Evolutionary conservation across 75 land plant species (phyloP).

Genomic region (Azolla pinnata): DNA sequence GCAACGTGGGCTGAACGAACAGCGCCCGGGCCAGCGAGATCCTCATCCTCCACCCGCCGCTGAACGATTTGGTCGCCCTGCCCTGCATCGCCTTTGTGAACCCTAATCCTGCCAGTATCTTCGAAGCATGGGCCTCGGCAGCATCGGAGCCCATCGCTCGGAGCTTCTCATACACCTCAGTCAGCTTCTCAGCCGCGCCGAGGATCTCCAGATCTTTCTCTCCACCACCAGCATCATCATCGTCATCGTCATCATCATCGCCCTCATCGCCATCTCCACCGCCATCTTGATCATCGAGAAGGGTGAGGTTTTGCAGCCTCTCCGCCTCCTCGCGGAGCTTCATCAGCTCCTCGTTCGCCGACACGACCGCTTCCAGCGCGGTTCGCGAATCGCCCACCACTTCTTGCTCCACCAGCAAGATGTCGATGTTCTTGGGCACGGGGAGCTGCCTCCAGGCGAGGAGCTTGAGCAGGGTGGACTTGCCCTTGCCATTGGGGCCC

Average conservation of each 20-base stretch:
- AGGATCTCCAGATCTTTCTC: slow-evolving; percentile 16
- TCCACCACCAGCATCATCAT: slow-evolving; percentile 2
- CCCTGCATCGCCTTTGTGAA: slow-evolving; percentile 81
- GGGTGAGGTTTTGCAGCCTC: slow-evolving; percentile 37
- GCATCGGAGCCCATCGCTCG: slow-evolving; percentile 76
- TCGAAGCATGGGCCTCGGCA: slow-evolving; percentile 64
- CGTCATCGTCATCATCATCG: too few relatives aligned
- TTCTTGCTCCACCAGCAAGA: slow-evolving; percentile 88
- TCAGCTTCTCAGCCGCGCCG: slow-evolving; percentile 49
- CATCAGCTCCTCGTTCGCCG: slow-evolving; percentile 83
- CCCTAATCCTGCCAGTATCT: slow-evolving; percentile 86
- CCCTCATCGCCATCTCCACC: too few relatives aligned
- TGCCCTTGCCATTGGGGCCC: slow-evolving; percentile 94
- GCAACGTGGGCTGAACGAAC: slow-evolving; percentile 82
- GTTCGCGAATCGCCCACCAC: slow-evolving; percentile 76
- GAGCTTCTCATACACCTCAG: slow-evolving; percentile 72
- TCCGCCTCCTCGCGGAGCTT: slow-evolving; percentile 58
- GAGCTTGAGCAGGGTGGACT: slow-evolving; percentile 79
- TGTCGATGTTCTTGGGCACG: slow-evolving; percentile 90
- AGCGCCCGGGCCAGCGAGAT: slow-evolving; percentile 87
- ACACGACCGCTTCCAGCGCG: slow-evolving; percentile 75
- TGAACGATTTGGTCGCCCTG: slow-evolving; percentile 69
- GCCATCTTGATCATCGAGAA: slow-evolving; percentile 30
- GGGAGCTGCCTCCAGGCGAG: slow-evolving; percentile 95
- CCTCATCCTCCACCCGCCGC: slow-evolving; percentile 99